Evolutionary conservation across 768 basidiomycete species (phyloP), one percentile per base, ranked within the genome.

Genomic region (Rubroboletus satanas): DNA sequence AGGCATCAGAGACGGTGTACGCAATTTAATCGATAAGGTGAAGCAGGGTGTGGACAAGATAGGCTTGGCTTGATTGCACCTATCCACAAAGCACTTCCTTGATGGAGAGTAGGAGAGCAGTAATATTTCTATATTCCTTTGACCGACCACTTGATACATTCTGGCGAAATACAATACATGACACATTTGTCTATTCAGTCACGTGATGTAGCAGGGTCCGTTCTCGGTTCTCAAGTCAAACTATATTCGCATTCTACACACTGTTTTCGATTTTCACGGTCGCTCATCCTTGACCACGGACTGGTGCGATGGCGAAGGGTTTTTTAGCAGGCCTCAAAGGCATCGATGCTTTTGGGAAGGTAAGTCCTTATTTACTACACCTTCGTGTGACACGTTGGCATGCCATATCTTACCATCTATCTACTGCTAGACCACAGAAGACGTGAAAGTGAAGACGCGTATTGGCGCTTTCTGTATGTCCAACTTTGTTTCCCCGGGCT

Each of bases 331-430:
- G 78, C 62, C 79, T 98, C 65, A 93, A 90, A 71, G 92, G 93
- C 69, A 81, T 98, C 51, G 97, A 99, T 78, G 97, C 97, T 73
- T 99, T 99, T 79, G 97, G 97, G 58, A 99, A 98, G 87, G 96
- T 96, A 66, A 62, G 79, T 38, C 8, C 1, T 37, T 17, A 8
- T 31, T 45, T 32, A 18, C 18, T 32, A 21, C 18, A 11, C 41
- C 39, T 48, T 48, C 33, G 28, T 41, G 36, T 56, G 52, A 56
- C 41, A 60, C 48, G 45, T 62, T 10, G 50, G 11, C 51, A 38
- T 33, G 31, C 11, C n/a, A 31, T 14, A 29, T 28, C 59, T 67
- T 43, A 59, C 52, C 23, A 42, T 45, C 49, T 42, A 49, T 52
- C 32, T 35, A 5, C 46, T 41, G 2, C 45, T 64, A 99, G 96